Evolutionary conservation across 305 asterid species (phyloP).

Genomic region (Petunia hybrid): DNA sequence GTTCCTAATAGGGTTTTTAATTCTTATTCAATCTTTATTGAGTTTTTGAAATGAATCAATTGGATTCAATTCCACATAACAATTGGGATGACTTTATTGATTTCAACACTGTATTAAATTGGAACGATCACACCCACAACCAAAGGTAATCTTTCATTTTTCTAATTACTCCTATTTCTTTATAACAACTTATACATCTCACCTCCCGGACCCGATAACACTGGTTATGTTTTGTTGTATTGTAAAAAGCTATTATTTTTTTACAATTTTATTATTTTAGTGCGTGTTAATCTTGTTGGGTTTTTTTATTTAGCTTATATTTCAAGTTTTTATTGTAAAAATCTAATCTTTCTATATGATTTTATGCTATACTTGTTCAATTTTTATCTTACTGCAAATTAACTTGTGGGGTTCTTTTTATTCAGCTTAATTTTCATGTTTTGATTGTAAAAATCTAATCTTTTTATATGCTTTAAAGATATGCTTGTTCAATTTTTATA

Average conservation of each 20-base stretch:
- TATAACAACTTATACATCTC: no score
- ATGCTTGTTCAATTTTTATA: not conserved
- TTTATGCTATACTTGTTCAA: no score
- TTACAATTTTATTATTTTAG: not conserved
- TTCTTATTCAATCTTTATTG: not conserved
- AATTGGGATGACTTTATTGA: slow-evolving; percentile 37
- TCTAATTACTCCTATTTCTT: not conserved
- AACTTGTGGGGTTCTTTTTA: no score
- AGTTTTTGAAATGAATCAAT: slow-evolving; percentile 21
- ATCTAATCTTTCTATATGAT: no score
- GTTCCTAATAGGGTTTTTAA: not conserved
- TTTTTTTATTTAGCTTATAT: not conserved
- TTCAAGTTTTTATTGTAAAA: no score
- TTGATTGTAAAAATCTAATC: not conserved
- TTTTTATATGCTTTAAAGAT: not conserved
- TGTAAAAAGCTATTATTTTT: not conserved
- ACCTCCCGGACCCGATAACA: not conserved
- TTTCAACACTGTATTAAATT: slow-evolving; percentile 31
- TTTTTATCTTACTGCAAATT: no score
- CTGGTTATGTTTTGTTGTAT: not conserved
- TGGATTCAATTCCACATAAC: slow-evolving; percentile 36
- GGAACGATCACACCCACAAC: slow-evolving; percentile 19
- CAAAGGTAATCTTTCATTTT: slow-evolving; percentile 30
- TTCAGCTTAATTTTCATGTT: no score
- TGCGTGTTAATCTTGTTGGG: not conserved